Evolutionary conservation across 495 filamentous ascomycete species (phyloP).

Genomic region (Penicillium paxilli): DNA sequence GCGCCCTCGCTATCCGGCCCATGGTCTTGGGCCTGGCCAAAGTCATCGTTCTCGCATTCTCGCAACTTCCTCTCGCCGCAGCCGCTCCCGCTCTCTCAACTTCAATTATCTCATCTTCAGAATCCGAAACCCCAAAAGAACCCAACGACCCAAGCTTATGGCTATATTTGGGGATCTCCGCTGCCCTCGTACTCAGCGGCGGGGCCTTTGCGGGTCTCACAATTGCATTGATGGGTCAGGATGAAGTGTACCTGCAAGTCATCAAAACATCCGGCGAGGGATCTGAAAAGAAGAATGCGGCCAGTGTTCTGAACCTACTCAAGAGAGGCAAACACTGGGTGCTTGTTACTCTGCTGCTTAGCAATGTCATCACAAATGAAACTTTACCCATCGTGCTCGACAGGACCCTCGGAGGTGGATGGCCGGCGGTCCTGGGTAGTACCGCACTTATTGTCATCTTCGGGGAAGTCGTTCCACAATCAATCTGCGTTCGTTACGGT

Average conservation of each 20-base stretch:
- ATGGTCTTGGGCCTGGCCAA: conserved; percentile 48
- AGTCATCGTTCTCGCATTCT: conserved; percentile 44
- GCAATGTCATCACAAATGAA: conserved; percentile 98
- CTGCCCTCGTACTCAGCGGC: conserved; percentile 77
- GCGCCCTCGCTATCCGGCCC: conserved; percentile 43
- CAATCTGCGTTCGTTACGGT: conserved; percentile 93
- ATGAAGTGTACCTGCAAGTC: conserved; percentile 96
- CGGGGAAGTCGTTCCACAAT: conserved; percentile 93
- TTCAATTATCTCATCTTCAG: conserved; percentile 20
- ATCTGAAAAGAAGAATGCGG: conserved; percentile 77
- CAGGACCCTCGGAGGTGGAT: conserved; percentile 88
- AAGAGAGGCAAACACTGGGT: conserved; percentile 97
- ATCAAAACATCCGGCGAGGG: conserved; percentile 82
- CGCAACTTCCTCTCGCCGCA: conserved; percentile 43
- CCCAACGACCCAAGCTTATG: conserved; percentile 61
- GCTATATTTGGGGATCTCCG: conserved; percentile 67
- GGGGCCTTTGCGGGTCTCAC: conserved; percentile 97
- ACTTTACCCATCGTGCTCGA: conserved; percentile 94
- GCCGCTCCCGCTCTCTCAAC: conserved; percentile 39
- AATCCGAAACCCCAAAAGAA: conserved; percentile 34
- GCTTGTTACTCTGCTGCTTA: conserved; percentile 88
- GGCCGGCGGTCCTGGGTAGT: conserved; percentile 89
- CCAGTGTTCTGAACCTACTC: conserved; percentile 74
- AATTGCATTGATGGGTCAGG: conserved; percentile 77
- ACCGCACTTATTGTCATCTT: conserved; percentile 97